phyloP scores from a whole-genome alignment of 805 yeast genomes.

The Clavispora asparagi region DNA sequence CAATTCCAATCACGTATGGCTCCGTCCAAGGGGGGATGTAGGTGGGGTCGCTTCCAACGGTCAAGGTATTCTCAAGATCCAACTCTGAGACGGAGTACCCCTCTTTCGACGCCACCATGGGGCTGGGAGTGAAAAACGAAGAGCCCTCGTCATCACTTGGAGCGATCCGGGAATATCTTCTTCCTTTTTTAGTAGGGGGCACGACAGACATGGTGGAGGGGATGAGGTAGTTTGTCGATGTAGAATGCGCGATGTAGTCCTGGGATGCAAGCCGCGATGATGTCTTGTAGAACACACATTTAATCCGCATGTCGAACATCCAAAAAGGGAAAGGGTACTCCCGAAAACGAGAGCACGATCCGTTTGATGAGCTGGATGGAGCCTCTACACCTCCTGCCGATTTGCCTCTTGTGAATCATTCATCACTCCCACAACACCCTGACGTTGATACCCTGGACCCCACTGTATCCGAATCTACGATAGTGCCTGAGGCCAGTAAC shows the following conservation, averaged over 20 bases:
- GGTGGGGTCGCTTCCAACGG: constrained; percentile 1
- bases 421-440: background rate
- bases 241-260: background rate
- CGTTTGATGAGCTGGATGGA: background rate
- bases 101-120: constrained; percentile 1
- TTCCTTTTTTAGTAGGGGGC: background rate
- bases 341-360: background rate
- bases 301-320: background rate
- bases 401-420: background rate
- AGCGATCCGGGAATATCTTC: constrained; percentile 20
- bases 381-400: background rate
- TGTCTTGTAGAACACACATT: background rate
- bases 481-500: background rate
- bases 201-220: background rate
- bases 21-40: constrained; percentile 79
- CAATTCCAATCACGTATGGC: constrained; percentile 83
- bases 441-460: background rate
- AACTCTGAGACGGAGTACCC: background rate
- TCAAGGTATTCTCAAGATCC: background rate
- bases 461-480: background rate
- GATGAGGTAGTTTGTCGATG: background rate
- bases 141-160: constrained; percentile 19
- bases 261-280: background rate
- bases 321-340: background rate
- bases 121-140: constrained; percentile 19